These are phyloP conservation scores for Plenodomus lindquistii DNA, from an alignment of 2,329 filamentous ascomycete genomes.

Conservation along the genomic window DNA sequence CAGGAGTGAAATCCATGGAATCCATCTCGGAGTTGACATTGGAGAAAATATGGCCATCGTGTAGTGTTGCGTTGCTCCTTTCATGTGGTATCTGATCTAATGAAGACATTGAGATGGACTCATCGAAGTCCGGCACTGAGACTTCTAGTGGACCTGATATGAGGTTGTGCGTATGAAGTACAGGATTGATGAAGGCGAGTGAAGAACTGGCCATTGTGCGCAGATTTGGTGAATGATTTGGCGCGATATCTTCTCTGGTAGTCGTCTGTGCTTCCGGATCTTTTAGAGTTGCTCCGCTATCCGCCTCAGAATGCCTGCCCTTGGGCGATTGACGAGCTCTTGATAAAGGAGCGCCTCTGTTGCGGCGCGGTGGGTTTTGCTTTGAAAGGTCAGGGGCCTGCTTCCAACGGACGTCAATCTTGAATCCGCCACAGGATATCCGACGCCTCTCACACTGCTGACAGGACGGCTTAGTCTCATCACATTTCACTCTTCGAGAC, in stretches of 20 bases:
- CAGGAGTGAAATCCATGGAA: constrained; percentile 9
- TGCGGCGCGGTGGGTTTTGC: constrained; percentile 35
- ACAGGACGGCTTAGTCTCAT: constrained; percentile 69
- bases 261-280: neutral
- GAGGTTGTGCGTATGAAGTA: neutral
- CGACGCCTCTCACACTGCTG: constrained; percentile 67
- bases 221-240: neutral
- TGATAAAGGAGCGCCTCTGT: constrained; percentile 2
- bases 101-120: neutral
- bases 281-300: neutral
- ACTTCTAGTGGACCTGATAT: constrained; percentile 3
- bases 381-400: constrained; percentile 14
- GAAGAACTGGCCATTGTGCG: neutral
- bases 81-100: constrained; percentile 2
- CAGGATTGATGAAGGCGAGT: neutral
- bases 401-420: constrained; percentile 71
- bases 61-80: neutral
- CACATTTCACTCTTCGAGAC: constrained; percentile 71
- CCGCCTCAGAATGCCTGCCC: neutral
- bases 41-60: neutral
- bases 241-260: neutral
- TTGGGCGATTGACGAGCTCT: neutral
- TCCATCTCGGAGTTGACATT: neutral
- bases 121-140: constrained; percentile 4
- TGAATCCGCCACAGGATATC: constrained; percentile 70